These are phyloP conservation scores for Pholiota molesta DNA, from an alignment of 768 basidiomycete genomes.

Conservation along the genomic window DNA sequence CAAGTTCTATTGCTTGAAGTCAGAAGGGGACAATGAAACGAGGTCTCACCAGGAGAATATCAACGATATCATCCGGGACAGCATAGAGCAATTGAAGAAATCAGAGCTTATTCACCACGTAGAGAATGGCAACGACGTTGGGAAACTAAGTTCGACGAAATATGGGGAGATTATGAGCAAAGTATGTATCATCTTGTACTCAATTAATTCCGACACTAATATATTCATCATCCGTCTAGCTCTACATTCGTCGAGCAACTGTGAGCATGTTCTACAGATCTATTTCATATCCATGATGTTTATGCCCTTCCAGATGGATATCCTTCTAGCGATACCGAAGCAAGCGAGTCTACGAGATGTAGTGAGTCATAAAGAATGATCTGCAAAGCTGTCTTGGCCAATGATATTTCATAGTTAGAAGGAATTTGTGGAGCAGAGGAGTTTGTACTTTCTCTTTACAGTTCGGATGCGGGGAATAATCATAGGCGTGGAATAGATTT, in stretches of 20 bases:
- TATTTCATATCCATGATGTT: background rate
- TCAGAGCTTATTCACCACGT: constrained; percentile 58
- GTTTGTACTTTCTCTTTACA: constrained; percentile 32
- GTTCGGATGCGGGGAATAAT: background rate
- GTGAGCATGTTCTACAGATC: constrained; percentile 35
- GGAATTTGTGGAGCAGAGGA: constrained; percentile 67
- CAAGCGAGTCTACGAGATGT: constrained; percentile 65
- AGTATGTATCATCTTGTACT: constrained; percentile 37
- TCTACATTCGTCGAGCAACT: constrained; percentile 74
- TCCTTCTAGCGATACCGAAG: constrained; percentile 61
- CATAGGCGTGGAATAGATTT: constrained; percentile 45
- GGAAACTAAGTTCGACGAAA: constrained; percentile 62
- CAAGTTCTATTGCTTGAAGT: constrained; percentile 63
- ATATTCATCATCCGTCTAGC: constrained; percentile 40
- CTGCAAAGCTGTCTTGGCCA: background rate
- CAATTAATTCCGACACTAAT: constrained; percentile 1
- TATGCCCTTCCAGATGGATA: constrained; percentile 55
- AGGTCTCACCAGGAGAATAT: constrained; percentile 73
- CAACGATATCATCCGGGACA: constrained; percentile 73
- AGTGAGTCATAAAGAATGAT: constrained; percentile 41
- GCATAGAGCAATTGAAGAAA: constrained; percentile 60
- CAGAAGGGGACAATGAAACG: constrained; percentile 40
- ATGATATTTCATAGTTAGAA: constrained; percentile 52
- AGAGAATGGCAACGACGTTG: constrained; percentile 35
- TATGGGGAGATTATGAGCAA: constrained; percentile 90